phyloP scores from a whole-genome alignment of 1,284 basidiomycete genomes.

The Cutaneotrichosporon arboriforme region DNA sequence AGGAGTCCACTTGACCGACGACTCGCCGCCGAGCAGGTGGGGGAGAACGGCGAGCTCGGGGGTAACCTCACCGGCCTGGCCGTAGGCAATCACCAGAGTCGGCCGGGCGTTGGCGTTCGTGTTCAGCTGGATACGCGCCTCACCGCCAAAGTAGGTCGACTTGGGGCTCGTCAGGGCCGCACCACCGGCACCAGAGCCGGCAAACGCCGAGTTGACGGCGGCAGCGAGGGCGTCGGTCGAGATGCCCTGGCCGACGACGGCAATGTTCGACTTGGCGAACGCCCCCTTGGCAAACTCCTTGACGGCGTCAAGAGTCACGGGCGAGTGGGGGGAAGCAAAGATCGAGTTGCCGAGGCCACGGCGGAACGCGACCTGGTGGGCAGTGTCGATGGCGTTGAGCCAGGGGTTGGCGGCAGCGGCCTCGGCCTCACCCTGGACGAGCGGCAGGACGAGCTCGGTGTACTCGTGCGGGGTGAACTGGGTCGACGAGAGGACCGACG shows the following conservation, averaged over 20 bases:
- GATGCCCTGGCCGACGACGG: constrained; percentile 80
- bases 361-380: constrained; percentile 85
- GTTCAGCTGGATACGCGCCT: constrained; percentile 60
- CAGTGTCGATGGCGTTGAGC: constrained; percentile 60
- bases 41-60: constrained; percentile 69
- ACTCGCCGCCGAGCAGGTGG: constrained; percentile 63
- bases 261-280: constrained; percentile 72
- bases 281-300: constrained; percentile 65
- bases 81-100: constrained; percentile 78
- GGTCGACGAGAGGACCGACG: constrained; percentile 72
- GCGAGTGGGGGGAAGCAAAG: constrained; percentile 66
- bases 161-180: constrained; percentile 36
- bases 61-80: constrained; percentile 57
- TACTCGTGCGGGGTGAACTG: constrained; percentile 82
- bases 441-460: constrained; percentile 74
- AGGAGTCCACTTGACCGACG: constrained; percentile 78
- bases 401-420: constrained; percentile 61
- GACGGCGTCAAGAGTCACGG: constrained; percentile 62
- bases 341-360: constrained; percentile 80
- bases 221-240: constrained; percentile 62
- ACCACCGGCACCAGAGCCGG: constrained; percentile 29
- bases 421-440: constrained; percentile 64
- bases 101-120: constrained; percentile 56
- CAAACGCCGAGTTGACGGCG: constrained; percentile 67
- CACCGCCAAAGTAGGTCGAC: constrained; percentile 74